Evolutionary conservation across 495 filamentous ascomycete genomes (phyloP), one percentile per base, ranked within the genome.

Genomic region (Penicillium fimorum): DNA sequence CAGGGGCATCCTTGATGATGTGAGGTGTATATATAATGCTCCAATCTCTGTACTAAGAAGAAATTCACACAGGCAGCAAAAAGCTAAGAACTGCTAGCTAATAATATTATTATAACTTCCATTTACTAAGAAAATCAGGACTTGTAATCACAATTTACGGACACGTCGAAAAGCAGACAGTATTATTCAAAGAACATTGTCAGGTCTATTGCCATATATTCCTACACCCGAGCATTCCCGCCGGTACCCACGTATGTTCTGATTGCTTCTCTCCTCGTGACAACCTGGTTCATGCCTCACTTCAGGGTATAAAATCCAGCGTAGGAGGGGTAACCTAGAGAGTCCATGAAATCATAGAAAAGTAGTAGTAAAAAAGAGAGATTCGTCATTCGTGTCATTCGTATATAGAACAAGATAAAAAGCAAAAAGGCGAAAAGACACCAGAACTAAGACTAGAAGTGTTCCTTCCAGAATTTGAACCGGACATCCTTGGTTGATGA

Each of bases 381-480:
- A 68, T 42, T 66, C 63, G 53, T 68, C 25, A 64, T 25, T 66
- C 66, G 42, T 68, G 20, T 64, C 20, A 46, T 22, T 68, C 63
- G 37, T 64, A 51, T 51, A 55, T 32, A 38, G 35, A 38, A 38
- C 35, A 38, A 27, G 25, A 27, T 22, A 38, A 57, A 25, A 42
- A 5, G 41, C 33, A 30, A 22, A 38, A 47, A 53, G 55, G 38
- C 5, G 8, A 42, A 51, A 45, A 20, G 33, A 30, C 11, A 42
- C 50, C 15, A 35, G 44, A 47, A 33, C 37, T 6, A 35, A 17
- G 52, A 42, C 56, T 70, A 79, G 56, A 82, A 88, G 79, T 99
- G 92, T 74, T 99, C 94, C 76, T 97, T 99, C 94, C 94, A 99
- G 79, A 99, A 99, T 69, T 90, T 91, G 77, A 97, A 99, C 53